Conservation (phyloP, 2,329 filamentous ascomycete species). For the Sporothrix pallida region DNA sequence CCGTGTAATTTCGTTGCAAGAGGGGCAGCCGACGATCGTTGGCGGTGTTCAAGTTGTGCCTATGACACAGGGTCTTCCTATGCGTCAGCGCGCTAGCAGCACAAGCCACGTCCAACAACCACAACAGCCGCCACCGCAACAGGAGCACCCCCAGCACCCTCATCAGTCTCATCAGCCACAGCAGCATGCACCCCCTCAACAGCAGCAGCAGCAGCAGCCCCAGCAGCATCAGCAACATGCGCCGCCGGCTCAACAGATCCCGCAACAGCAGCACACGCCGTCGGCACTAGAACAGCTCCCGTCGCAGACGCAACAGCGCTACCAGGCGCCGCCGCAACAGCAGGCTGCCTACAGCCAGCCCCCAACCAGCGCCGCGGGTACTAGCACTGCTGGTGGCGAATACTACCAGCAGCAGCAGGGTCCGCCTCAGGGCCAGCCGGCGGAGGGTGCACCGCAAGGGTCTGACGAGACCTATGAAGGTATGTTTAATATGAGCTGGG, state of each 20-base stretch:
- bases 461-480: conserved; percentile 33
- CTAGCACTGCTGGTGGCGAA: conserved; percentile 6
- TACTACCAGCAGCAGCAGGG: conserved; percentile 28
- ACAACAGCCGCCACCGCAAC: conserved; percentile 44
- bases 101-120: conserved; percentile 47
- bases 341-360: conserved; percentile 19
- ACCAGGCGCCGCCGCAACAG: conserved; percentile 24
- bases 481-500: background rate
- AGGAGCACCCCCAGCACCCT: conserved; percentile 41
- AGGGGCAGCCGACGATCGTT: conserved; percentile 85
- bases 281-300: conserved; percentile 29
- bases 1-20: conserved; percentile 80
- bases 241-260: conserved; percentile 31
- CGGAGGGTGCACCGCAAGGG: conserved; percentile 7
- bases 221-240: conserved; percentile 40
- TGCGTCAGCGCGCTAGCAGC: conserved; percentile 54
- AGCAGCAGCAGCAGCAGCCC: conserved; percentile 13
- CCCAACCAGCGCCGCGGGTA: background rate
- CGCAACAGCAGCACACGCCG: conserved; percentile 26
- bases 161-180: conserved; percentile 42
- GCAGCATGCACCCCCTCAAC: conserved; percentile 23
- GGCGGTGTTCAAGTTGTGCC: conserved; percentile 95
- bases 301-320: conserved; percentile 36
- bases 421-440: background rate
- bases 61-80: conserved; percentile 75